Conservation (phyloP, 148 eudicot genomes). For the Nepenthes mirabilis region DNA sequence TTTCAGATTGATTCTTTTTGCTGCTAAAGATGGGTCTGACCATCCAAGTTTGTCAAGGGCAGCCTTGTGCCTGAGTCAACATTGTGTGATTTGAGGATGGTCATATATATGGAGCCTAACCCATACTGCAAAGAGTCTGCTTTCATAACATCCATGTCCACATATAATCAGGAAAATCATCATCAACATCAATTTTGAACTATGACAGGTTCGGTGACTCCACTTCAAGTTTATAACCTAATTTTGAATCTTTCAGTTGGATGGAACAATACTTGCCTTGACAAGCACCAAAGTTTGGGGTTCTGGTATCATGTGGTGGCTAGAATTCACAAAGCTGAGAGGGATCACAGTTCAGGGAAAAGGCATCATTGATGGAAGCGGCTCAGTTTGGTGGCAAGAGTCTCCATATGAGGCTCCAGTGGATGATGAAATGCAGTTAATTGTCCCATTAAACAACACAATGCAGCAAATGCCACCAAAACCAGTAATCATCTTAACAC, state of each 20-base stretch:
- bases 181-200: no score
- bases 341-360: conserved; percentile 61
- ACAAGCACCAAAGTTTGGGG: conserved; percentile 48
- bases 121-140: no score
- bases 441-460: conserved; percentile 45
- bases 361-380: conserved; percentile 84
- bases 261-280: conserved; percentile 81
- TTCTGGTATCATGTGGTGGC: conserved; percentile 57
- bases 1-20: no score
- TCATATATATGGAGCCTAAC: no score
- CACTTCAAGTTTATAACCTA: background rate
- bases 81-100: no score
- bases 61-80: no score
- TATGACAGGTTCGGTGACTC: no score
- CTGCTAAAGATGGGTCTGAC: no score
- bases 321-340: conserved; percentile 68
- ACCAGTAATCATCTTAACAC: conserved; percentile 36
- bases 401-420: conserved; percentile 34
- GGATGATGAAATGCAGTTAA: conserved; percentile 40
- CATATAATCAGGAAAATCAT: no score
- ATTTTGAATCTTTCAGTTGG: conserved; percentile 15
- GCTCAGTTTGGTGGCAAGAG: conserved; percentile 83
- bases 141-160: no score
- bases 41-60: no score
- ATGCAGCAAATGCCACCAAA: conserved; percentile 20